Conservation (phyloP, 495 filamentous ascomycete genomes). For the Penicillium parvum region DNA sequence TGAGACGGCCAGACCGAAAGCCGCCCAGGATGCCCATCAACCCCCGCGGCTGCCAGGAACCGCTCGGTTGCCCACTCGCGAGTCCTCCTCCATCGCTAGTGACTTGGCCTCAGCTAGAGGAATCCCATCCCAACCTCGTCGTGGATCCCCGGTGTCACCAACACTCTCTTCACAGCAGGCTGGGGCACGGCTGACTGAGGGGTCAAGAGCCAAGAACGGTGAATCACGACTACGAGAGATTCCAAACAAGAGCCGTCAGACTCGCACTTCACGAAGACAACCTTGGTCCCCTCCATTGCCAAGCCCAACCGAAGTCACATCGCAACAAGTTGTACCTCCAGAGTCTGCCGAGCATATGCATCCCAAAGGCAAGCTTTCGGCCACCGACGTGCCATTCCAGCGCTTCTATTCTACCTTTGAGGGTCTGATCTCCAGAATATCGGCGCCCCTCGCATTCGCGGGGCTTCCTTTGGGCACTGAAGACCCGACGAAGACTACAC, state of each 20-base stretch:
- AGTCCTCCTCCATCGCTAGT: slow-evolving; percentile 83
- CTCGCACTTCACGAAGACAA: slow-evolving; percentile 26
- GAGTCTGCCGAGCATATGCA: slow-evolving; percentile 14
- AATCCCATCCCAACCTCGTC: slow-evolving; percentile 66
- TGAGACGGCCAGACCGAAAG: slow-evolving; percentile 24
- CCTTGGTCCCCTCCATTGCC: slow-evolving; percentile 35
- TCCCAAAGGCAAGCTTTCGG: slow-evolving; percentile 9
- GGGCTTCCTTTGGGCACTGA: slow-evolving; percentile 72
- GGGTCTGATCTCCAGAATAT: slow-evolving; percentile 74
- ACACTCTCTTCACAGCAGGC: slow-evolving; percentile 70
- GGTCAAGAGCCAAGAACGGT: slow-evolving; percentile 40
- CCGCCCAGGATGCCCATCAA: slow-evolving; percentile 29
- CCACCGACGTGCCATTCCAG: slow-evolving; percentile 75
- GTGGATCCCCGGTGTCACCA: slow-evolving; percentile 57
- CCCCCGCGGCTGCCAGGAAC: slow-evolving; percentile 35
- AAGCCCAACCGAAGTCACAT: slow-evolving; percentile 34
- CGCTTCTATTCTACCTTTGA: slow-evolving; percentile 88
- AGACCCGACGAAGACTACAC: slow-evolving; percentile 38
- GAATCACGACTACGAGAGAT: slow-evolving; percentile 33
- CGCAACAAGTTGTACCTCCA: slow-evolving; percentile 32
- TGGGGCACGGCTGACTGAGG: slow-evolving; percentile 63
- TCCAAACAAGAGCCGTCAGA: slow-evolving; percentile 23
- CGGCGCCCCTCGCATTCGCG: slow-evolving; percentile 85
- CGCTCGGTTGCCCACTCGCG: slow-evolving; percentile 54
- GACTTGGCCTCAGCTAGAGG: slow-evolving; percentile 86